phyloP scores from a whole-genome alignment of 2,329 filamentous ascomycete species.

The Microascus cirrosus region DNA sequence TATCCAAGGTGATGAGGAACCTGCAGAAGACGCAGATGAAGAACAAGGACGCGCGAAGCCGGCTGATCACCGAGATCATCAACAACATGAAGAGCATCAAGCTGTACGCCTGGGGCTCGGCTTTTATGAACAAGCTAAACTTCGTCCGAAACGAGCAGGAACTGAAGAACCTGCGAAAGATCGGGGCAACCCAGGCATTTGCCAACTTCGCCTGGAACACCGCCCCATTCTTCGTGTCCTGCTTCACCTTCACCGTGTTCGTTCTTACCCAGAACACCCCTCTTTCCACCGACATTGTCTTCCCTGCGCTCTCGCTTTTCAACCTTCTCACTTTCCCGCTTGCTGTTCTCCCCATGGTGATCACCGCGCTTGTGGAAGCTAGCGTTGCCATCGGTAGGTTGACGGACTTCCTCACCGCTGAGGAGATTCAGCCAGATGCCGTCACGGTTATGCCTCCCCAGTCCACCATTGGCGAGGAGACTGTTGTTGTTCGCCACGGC shows the following conservation, averaged over 20 bases:
- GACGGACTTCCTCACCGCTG: slow-evolving; percentile 72
- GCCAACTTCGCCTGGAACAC: slow-evolving; percentile 98
- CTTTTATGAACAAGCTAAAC: slow-evolving; percentile 96
- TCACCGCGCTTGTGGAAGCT: slow-evolving; percentile 90
- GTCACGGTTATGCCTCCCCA: slow-evolving; percentile 59
- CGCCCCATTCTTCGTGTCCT: slow-evolving; percentile 94
- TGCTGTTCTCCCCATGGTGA: slow-evolving; percentile 92
- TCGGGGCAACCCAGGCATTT: slow-evolving; percentile 85
- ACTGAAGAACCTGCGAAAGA: slow-evolving; percentile 88
- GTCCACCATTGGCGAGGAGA: slow-evolving; percentile 71
- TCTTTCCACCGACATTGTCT: slow-evolving; percentile 88
- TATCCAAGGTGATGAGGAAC: slow-evolving; percentile 86
- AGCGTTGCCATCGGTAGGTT: slow-evolving; percentile 84
- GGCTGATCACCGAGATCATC: slow-evolving; percentile 92
- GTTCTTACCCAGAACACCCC: slow-evolving; percentile 74
- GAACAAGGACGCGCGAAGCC: slow-evolving; percentile 90
- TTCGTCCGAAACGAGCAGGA: slow-evolving; percentile 93
- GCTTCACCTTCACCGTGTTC: slow-evolving; percentile 90
- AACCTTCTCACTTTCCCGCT: slow-evolving; percentile 93
- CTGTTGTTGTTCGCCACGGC: slow-evolving; percentile 70
- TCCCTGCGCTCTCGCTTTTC: slow-evolving; percentile 85
- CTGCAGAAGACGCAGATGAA: slow-evolving; percentile 97
- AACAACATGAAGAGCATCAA: slow-evolving; percentile 99
- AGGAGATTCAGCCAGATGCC: slow-evolving; percentile 82
- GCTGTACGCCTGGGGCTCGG: slow-evolving; percentile 92